These are phyloP conservation scores for Paraphaeosphaeria minitans DNA, from an alignment of 2,329 filamentous ascomycete genomes.

Conservation along the genomic window DNA sequence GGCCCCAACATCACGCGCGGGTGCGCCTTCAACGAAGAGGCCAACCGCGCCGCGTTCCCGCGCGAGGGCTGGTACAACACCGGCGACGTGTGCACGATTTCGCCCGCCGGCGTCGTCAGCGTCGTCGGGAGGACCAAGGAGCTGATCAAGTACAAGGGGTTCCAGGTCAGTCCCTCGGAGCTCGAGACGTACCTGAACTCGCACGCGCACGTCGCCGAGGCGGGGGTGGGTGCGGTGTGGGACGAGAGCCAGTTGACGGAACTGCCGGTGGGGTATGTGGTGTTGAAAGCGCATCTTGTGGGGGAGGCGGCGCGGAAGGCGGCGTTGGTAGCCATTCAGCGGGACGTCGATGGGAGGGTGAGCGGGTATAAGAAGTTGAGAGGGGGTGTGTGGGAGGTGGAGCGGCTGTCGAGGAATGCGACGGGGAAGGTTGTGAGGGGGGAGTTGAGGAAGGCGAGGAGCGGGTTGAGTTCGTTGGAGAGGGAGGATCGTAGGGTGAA, in stretches of 20 bases:
- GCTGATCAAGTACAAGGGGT: slow-evolving; percentile 27
- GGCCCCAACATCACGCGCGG: slow-evolving; percentile 79
- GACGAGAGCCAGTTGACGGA: slow-evolving; percentile 20
- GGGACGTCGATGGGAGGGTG: slow-evolving; percentile 14
- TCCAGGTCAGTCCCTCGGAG: slow-evolving; percentile 22
- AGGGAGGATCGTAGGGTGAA: slow-evolving; percentile 18
- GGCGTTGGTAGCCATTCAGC: slow-evolving; percentile 15
- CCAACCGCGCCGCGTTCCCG: slow-evolving; percentile 71
- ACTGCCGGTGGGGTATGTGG: slow-evolving; percentile 21
- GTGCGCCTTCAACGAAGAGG: slow-evolving; percentile 72
- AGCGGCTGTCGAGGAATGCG: slow-evolving; percentile 21
- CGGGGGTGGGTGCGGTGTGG: slow-evolving; percentile 15
- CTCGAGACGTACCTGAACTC: slow-evolving; percentile 20
- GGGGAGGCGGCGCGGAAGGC: slow-evolving; percentile 12
- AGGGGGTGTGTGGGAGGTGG: slow-evolving; percentile 19
- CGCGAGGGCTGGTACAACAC: slow-evolving; percentile 59
- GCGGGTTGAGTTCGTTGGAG: slow-evolving; percentile 18
- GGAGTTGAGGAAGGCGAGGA: slow-evolving; percentile 15
- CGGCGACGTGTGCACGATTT: slow-evolving; percentile 63
- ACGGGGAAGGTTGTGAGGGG: slow-evolving; percentile 18
- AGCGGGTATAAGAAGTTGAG: slow-evolving; percentile 26
- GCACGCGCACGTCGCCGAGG: slow-evolving; percentile 19
- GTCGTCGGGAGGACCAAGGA: slow-evolving; percentile 72
- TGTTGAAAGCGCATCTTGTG: slow-evolving; percentile 15
- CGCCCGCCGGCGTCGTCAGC: slow-evolving; percentile 76